Base-by-base conservation (phyloP, 2,329 filamentous ascomycete genomes). In the Plectosphaerella cucumerina region DNA sequence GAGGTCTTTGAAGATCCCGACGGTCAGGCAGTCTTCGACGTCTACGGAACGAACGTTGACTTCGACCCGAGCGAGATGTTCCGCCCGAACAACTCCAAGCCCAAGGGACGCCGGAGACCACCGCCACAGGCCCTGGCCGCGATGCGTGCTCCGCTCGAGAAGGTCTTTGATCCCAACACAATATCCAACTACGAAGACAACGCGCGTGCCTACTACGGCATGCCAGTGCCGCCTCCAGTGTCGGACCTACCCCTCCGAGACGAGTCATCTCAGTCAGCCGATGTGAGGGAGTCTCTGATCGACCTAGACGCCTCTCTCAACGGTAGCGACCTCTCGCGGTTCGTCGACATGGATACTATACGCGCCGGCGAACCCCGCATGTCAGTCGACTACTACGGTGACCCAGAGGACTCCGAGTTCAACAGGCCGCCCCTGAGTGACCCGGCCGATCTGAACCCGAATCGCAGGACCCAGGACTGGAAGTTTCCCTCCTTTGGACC, bases 91-190 rank as follows among this genome's bases (percentile, higher is more conserved):
- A 71, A 18, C 14, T 46, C 51, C 23, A 81, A 81, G 60, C 67
- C 69, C 14, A 81, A 81, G 59, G 66, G 71, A 12, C 68, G 78
- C 12, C 74, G 82, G 17, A 71, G 78, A 49, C 77, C 80, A 17
- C 81, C 81, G 1, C 82, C 82, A 4, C 78, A 83, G 45, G 74
- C 77, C 22, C 68, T 85, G 6, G 77, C 80, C 2, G 77, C 78
- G 1, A 68, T 82, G 54, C 80, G 77, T 55, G 81, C 74, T 10
- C 83, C 83, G 0, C 65, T 86, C 4, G 82, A 86, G 56, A 85
- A 84, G 55, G 70, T 86, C 0, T 86, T 86, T 59, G 83, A 86
- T 52, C 82, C 82, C 5, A 82, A 85, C 60, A 85, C 83, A 1
- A 77, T 83, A 33, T 81, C 81, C 2, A 83, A 76, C 53, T 86